Conservation (phyloP, 805 yeast species). For the Yarrowia sp. region DNA sequence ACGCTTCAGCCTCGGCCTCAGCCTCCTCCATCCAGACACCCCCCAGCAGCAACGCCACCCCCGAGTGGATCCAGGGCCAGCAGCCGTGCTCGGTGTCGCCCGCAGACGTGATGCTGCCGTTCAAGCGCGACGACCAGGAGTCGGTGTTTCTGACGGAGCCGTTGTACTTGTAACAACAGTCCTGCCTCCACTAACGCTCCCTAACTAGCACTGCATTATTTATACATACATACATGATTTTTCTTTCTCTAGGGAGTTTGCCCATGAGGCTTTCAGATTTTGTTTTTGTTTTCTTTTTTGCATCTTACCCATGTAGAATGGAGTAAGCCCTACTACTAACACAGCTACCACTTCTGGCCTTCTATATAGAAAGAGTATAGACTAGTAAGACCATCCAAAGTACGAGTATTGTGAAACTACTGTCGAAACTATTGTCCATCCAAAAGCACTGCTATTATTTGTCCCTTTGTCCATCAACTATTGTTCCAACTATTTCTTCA, state of each 20-base stretch:
- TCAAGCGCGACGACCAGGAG: slow-evolving; percentile 34
- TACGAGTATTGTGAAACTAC: too few species aligned
- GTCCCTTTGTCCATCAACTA: too few species aligned
- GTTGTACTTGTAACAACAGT: not conserved
- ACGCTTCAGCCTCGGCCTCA: slow-evolving; percentile 14
- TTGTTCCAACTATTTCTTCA: too few species aligned
- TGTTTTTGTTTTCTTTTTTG: too few species aligned
- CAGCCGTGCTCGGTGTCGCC: slow-evolving; percentile 36
- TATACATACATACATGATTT: slow-evolving; percentile 18
- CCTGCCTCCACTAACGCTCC: not conserved
- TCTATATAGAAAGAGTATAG: too few species aligned
- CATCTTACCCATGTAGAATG: too few species aligned
- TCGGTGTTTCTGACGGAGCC: slow-evolving; percentile 31
- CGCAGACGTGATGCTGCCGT: slow-evolving; percentile 35
- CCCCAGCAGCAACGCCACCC: slow-evolving; percentile 15
- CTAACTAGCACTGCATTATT: slow-evolving; percentile 20
- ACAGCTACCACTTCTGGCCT: too few species aligned
- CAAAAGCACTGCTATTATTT: too few species aligned
- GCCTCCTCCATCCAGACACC: slow-evolving; percentile 34
- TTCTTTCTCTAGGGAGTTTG: not conserved
- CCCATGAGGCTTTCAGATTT: too few species aligned
- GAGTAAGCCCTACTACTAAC: too few species aligned
- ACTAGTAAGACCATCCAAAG: too few species aligned
- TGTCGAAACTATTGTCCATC: too few species aligned
- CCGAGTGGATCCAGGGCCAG: slow-evolving; percentile 24